Percentiles rank a stretch among this genome's conserved stretches.
Conservation (phyloP, 495 filamentous ascomycete species). For the Endocarpon pusillum region DNA sequence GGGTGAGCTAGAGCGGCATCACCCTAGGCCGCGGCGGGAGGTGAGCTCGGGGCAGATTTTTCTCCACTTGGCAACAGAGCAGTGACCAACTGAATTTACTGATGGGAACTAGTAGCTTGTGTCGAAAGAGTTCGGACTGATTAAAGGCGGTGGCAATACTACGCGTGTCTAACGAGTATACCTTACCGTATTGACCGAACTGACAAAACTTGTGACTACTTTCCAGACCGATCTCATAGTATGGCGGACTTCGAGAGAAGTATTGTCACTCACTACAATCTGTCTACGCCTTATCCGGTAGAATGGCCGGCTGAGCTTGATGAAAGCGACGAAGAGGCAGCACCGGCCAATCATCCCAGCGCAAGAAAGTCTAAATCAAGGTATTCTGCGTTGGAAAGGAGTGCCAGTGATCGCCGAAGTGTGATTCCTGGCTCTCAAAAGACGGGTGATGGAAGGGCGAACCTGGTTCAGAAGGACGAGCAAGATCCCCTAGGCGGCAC, state of each 20-base stretch:
- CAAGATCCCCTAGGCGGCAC: slow-evolving; percentile 70
- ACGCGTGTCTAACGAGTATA: no score
- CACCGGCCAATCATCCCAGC: slow-evolving; percentile 24
- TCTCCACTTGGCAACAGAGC: no score
- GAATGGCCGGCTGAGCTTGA: slow-evolving; percentile 77
- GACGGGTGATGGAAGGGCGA: slow-evolving; percentile 49
- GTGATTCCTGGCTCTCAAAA: slow-evolving; percentile 51
- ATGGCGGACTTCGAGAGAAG: slow-evolving; percentile 53
- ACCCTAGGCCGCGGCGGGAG: no score
- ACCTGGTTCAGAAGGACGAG: slow-evolving; percentile 72
- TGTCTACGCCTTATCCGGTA: slow-evolving; percentile 61
- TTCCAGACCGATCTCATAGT: no score
- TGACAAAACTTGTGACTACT: no score
- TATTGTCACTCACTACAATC: slow-evolving; percentile 78
- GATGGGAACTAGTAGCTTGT: no score
- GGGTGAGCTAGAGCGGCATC: no score
- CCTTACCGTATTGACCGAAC: no score
- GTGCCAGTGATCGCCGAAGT: slow-evolving; percentile 46
- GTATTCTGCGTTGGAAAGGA: slow-evolving; percentile 69
- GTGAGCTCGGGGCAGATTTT: no score
- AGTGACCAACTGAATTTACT: no score
- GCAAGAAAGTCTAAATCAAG: slow-evolving; percentile 51
- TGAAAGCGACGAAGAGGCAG: slow-evolving; percentile 48
- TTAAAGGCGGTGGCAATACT: no score
- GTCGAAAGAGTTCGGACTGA: no score